Conservation (phyloP, 768 basidiomycete species). For the Kwoniella newhampshirensis region DNA sequence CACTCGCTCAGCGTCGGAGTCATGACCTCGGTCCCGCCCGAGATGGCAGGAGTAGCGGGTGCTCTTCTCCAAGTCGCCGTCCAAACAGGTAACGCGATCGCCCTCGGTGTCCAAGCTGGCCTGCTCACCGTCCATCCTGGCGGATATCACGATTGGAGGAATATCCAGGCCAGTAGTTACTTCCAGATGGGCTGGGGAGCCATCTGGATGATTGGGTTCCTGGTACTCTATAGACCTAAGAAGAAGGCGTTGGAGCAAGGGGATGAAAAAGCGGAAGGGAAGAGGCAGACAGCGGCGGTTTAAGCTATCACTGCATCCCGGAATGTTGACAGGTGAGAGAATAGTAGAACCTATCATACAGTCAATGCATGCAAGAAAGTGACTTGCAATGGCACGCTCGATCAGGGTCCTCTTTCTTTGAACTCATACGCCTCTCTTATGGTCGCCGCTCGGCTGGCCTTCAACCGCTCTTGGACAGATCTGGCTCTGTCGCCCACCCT, state of each 20-base stretch:
- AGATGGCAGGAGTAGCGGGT: conserved; percentile 40
- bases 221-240: conserved; percentile 23
- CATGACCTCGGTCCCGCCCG: conserved; percentile 38
- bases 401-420: too few species aligned
- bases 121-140: conserved; percentile 31
- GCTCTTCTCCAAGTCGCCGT: conserved; percentile 36
- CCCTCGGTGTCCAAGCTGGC: conserved; percentile 37
- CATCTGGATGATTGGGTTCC: conserved; percentile 21
- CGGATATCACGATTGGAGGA: conserved; percentile 19
- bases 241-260: conserved; percentile 6
- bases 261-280: conserved; percentile 5
- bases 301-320: too few species aligned
- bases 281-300: background rate
- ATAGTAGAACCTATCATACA: too few species aligned
- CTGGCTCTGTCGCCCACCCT: conserved; percentile 38
- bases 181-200: conserved; percentile 32
- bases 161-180: conserved; percentile 28
- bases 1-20: conserved; percentile 23
- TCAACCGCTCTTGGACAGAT: conserved; percentile 19
- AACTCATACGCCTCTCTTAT: too few species aligned
- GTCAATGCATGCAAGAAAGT: too few species aligned
- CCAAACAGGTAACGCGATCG: conserved; percentile 33
- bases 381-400: too few species aligned
- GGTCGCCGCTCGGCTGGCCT: too few species aligned
- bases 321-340: too few species aligned